Evolutionary conservation across 768 basidiomycete species (phyloP).

Genomic region (Tylopilus sp.): DNA sequence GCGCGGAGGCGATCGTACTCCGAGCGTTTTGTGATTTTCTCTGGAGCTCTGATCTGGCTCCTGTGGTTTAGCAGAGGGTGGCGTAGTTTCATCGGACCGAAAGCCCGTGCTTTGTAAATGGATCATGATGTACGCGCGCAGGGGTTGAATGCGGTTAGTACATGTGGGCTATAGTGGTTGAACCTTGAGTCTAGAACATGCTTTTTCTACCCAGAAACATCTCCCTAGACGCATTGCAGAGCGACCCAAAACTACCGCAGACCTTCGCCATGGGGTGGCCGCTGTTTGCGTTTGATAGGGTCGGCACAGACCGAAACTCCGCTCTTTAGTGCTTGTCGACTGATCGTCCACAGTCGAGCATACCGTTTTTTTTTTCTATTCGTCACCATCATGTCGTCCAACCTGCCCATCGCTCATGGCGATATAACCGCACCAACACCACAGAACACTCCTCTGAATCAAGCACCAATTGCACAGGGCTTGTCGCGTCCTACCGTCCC

Average conservation of each 20-base stretch:
- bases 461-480: slow-evolving; percentile 75
- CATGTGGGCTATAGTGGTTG: too few species aligned
- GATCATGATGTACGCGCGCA: too few species aligned
- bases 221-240: too few species aligned
- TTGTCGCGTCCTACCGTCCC: slow-evolving; percentile 87
- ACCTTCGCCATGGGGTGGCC: too few species aligned
- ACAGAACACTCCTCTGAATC: slow-evolving; percentile 84
- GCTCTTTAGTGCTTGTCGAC: slow-evolving; percentile 27
- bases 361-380: slow-evolving; percentile 21
- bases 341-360: slow-evolving; percentile 24
- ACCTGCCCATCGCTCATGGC: slow-evolving; percentile 55
- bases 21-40: neutral
- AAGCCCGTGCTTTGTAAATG: too few species aligned
- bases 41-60: neutral
- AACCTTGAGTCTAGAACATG: too few species aligned
- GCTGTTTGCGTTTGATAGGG: neutral
- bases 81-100: too few species aligned
- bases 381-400: slow-evolving; percentile 57
- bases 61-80: too few species aligned
- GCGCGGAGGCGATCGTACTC: neutral
- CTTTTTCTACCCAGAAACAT: too few species aligned
- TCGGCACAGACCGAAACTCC: slow-evolving; percentile 37
- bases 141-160: too few species aligned
- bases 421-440: slow-evolving; percentile 87
- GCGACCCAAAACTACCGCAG: too few species aligned